These are phyloP conservation scores for Capsicum chinense DNA, from an alignment of 257 asterid species.

Conservation along the genomic window DNA sequence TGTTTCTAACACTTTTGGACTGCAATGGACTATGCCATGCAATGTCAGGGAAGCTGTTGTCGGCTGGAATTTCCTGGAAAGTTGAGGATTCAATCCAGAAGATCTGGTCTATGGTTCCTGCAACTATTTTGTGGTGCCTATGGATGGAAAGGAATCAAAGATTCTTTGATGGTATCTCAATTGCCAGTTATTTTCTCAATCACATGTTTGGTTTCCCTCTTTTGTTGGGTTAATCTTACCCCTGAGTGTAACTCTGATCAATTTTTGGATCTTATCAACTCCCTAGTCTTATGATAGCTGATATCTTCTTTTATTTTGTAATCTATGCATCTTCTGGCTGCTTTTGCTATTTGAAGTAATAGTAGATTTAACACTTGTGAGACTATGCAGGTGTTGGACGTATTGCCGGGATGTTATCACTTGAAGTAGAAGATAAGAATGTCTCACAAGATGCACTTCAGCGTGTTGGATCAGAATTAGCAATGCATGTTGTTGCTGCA, in stretches of 20 bases:
- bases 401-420: constrained; percentile 84
- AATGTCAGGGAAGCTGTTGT: not conserved
- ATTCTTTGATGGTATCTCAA: not conserved
- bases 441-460: constrained; percentile 71
- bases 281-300: constrained; percentile 5
- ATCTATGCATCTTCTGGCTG: constrained; percentile 17
- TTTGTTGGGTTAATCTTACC: not conserved
- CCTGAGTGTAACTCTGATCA: not conserved
- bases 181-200: not conserved
- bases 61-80: not conserved
- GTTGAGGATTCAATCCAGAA: not conserved
- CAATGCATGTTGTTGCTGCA: constrained; percentile 97
- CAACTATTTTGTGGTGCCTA: not conserved
- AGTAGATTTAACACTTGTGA: not conserved
- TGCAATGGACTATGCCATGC: not conserved
- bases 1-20: not conserved
- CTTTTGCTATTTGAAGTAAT: not conserved
- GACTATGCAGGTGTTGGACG: constrained; percentile 79
- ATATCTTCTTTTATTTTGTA: not conserved
- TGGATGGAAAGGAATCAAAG: not conserved
- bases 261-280: not conserved
- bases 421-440: constrained; percentile 80
- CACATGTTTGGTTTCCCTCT: not conserved
- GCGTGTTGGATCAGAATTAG: constrained; percentile 88
- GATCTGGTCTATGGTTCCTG: not conserved